phyloP scores from a whole-genome alignment of 331 rosid species.

The Cydonia oblonga region DNA sequence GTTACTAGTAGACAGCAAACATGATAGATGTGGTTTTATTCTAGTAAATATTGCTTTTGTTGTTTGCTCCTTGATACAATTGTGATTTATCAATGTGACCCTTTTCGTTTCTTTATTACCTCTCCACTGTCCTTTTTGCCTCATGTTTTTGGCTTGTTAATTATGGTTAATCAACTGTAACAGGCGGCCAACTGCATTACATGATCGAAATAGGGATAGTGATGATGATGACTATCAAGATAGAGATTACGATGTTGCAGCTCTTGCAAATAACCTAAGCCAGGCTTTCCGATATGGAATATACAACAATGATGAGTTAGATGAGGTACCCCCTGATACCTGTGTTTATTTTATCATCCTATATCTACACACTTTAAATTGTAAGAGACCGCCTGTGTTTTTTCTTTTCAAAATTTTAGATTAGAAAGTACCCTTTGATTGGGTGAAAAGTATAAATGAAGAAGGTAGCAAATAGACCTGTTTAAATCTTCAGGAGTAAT shows the following conservation, averaged over 20 bases:
- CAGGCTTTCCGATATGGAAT: slow-evolving; percentile 95
- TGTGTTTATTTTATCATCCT: too few relatives aligned
- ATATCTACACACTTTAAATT: too few relatives aligned
- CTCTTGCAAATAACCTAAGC: slow-evolving; percentile 87
- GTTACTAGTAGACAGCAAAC: neutral
- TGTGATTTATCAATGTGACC: neutral
- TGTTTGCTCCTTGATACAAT: neutral
- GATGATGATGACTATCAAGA: slow-evolving; percentile 97
- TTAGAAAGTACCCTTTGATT: too few relatives aligned
- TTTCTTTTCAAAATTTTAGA: too few relatives aligned
- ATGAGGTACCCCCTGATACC: slow-evolving; percentile 47
- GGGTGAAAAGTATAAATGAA: too few relatives aligned
- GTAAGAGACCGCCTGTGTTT: too few relatives aligned
- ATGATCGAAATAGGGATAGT: slow-evolving; percentile 84
- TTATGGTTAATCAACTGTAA: slow-evolving; percentile 16
- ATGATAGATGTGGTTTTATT: neutral
- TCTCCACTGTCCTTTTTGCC: neutral
- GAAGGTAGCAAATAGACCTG: too few relatives aligned
- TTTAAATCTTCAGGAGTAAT: too few relatives aligned
- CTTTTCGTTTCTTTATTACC: neutral
- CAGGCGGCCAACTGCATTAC: slow-evolving; percentile 94
- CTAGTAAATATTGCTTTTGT: neutral
- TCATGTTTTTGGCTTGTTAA: neutral
- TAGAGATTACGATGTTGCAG: slow-evolving; percentile 94
- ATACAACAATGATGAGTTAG: slow-evolving; percentile 76